Base-by-base conservation (phyloP, 495 filamentous ascomycete species). In the Penicillium dipodomyicola region DNA sequence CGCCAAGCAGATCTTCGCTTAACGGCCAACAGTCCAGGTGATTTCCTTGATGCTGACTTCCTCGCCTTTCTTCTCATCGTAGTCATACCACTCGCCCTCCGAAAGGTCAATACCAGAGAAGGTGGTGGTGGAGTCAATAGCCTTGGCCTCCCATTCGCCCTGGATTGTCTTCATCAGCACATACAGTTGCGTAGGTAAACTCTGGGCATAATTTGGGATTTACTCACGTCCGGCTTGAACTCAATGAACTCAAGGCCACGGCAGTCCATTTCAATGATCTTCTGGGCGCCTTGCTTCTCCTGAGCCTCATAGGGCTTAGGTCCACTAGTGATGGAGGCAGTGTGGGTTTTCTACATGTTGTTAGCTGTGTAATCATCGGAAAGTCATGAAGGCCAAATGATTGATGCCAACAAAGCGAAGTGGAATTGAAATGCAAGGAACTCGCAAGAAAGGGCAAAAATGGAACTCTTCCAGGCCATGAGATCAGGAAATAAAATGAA, bases 31-130 rank as follows among this genome's bases (percentile, higher is more conserved):
- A 60, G 88, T 84, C 91, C 91, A 99, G 63, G 83, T 90, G 48
- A 96, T 58, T 42, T 96, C 91, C 75, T 93, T 97, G 66, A 99
- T 92, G 67, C 87, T 91, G 39, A 92, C 89, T 66, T 93, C 89
- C 58, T 88, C 86, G 0, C 86, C 76, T 19, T 85, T 77, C 74
- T 90, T 89, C 72, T 93, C 89, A 65, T 93, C 89, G 68, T 92
- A 93, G 55, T 92, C 89, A 72, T 84, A 93, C 89, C 89, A 93
- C 56, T 97, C 94, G 1, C 89, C 92, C 20, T 97, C 95, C 0
- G 75, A 70, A 33, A 97, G 71, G 55, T 97, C 91, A 49, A 97
- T 88, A 0, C 73, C 85, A 5, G 81, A 72, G 61, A 99, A 99
- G 49, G 85, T 84, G 12, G 88, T 92, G 2, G 73, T 76, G 0